A percentile compares a stretch with the other conserved stretches of the same genome.
phyloP scores from a whole-genome alignment of 345 rosid genomes.

The Physaria fendleri region DNA sequence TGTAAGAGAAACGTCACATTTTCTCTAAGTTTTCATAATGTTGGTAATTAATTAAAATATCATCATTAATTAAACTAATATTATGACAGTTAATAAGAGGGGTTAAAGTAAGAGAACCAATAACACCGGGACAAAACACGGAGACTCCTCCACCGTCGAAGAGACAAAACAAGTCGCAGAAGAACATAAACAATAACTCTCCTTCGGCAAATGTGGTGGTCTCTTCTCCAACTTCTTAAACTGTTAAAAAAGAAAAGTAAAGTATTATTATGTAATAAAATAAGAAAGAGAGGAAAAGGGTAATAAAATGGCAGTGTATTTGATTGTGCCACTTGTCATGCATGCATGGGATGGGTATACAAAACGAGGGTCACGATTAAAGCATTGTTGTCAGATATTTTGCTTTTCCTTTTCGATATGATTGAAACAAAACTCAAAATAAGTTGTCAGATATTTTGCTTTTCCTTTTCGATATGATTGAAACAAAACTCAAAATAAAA shows the following conservation, averaged over 20 bases:
- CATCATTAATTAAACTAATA: background rate
- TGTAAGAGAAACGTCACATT: conserved; percentile 37
- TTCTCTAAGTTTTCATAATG: background rate
- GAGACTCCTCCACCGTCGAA: conserved; percentile 40
- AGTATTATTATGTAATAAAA: conserved; percentile 19
- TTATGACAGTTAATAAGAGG: conserved; percentile 74
- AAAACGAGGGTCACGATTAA: conserved; percentile 25
- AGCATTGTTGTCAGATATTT: conserved; percentile 4
- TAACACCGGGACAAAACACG: conserved; percentile 42
- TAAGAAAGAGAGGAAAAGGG: background rate
- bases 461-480: background rate
- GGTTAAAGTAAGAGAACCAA: conserved; percentile 90
- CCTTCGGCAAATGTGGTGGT: conserved; percentile 26
- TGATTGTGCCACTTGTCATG: conserved; percentile 31
- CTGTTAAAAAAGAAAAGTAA: conserved; percentile 6
- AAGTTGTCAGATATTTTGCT: background rate
- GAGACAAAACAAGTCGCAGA: conserved; percentile 63
- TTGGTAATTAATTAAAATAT: background rate
- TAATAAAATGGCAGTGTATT: conserved; percentile 12
- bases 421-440: too few relatives aligned
- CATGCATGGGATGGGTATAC: conserved; percentile 41
- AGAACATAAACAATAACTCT: conserved; percentile 39
- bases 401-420: background rate
- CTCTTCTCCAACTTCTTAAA: conserved; percentile 25
- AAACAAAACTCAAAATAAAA: too few relatives aligned